Evolutionary conservation across 2,329 filamentous ascomycete species (phyloP).

Genomic region (Daldinia sp.): DNA sequence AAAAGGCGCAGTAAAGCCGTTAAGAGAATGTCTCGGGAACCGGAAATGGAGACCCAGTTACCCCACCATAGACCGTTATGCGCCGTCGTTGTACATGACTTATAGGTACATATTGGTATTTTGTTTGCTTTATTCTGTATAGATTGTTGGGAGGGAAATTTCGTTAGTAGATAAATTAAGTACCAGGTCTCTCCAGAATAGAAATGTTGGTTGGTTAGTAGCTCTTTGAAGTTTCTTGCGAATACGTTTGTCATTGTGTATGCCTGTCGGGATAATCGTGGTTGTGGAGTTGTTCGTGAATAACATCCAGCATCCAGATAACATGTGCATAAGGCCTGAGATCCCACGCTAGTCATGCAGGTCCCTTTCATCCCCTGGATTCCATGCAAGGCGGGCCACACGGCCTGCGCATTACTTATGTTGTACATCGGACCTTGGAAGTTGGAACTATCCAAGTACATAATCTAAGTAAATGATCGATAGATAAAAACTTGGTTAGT

Average conservation of each 20-base stretch:
- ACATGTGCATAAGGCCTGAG: slow-evolving; percentile 14
- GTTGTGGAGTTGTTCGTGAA: neutral
- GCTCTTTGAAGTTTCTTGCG: slow-evolving; percentile 1
- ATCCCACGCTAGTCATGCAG: slow-evolving; percentile 35
- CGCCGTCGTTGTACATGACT: slow-evolving; percentile 23
- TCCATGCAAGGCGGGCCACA: slow-evolving; percentile 30
- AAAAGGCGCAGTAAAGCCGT: slow-evolving; percentile 31
- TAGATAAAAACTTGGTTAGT: slow-evolving; percentile 22
- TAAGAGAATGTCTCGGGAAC: slow-evolving; percentile 33
- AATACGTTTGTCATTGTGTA: slow-evolving; percentile 1
- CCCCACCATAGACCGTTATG: slow-evolving; percentile 27
- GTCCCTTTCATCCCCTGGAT: slow-evolving; percentile 33
- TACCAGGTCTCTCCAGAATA: neutral
- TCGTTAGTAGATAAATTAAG: neutral
- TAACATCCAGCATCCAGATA: neutral
- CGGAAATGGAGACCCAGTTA: slow-evolving; percentile 22
- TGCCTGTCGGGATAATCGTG: neutral
- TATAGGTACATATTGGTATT: neutral
- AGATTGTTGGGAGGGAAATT: neutral
- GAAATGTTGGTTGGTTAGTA: neutral
- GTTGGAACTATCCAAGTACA: neutral
- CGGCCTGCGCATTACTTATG: slow-evolving; percentile 9
- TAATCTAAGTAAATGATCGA: slow-evolving; percentile 11
- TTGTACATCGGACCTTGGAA: slow-evolving; percentile 3
- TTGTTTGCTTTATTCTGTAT: neutral